Base-by-base conservation (phyloP, 352 stramenopile species). In the Phytophthora citrophthora region DNA sequence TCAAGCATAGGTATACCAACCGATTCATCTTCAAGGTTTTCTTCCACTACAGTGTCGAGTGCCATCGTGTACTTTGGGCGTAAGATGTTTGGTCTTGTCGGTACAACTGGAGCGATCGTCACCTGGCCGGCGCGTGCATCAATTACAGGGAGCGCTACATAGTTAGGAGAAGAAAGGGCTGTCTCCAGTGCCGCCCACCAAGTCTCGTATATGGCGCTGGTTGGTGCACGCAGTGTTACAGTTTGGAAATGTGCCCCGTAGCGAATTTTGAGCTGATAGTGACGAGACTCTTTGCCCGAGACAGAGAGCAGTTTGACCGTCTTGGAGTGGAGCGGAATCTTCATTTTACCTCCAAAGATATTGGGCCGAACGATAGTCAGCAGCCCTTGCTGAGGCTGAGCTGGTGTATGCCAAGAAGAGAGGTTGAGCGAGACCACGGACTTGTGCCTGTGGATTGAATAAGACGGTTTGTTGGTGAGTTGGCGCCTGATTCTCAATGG, bases 171-270 rank as follows among this genome's bases (percentile, higher is more conserved):
- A 15, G 48, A 15, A 46, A 72, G 39, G 24, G 58, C 44, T 43
- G 51, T 66, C 32, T 76, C 38, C 15, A 76, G 36, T 31, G 57
- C 47, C n/a, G 63, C 39, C 63, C 47, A 70, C 68, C 68, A 76
- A 1, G 47, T 64, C 57, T 69, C 68, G 23, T 70, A 76, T 20
- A 72, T 50, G 11, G 52, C 41, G 31, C 39, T 63, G 10, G 45
- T 76, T 18, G 68, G 57, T 40, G 57, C 68, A 27, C 68, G 63
- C 29, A 76, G 48, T 3, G 59, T 70, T 10, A 65, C 57, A 18
- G 44, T 50, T n/a, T 53, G 51, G 44, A 39, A 44, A 39, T 27
- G 43, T 9, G 16, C 12, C 10, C 68, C 63, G 31, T 63, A 76
- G 32, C 57, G 59, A 23, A 76, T 57, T 4, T 51, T 34, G 8